Evolutionary conservation across 2,329 filamentous ascomycete species (phyloP).

Genomic region (Nigrospora oryzae): DNA sequence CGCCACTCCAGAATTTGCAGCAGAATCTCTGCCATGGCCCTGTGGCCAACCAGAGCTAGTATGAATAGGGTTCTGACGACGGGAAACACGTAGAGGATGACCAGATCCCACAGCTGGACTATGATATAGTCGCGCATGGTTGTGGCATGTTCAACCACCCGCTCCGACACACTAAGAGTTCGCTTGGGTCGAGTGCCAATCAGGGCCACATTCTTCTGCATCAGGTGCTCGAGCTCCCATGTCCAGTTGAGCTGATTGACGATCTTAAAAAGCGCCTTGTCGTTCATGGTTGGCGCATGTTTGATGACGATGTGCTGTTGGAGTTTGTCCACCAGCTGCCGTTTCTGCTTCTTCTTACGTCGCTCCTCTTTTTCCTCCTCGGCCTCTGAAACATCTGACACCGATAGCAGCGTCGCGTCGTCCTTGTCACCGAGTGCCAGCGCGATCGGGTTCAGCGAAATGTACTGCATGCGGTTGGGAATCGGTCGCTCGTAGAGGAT

Average conservation of each 20-base stretch:
- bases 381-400: conserved; percentile 50
- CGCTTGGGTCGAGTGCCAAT: conserved; percentile 76
- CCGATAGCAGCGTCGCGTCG: conserved; percentile 22
- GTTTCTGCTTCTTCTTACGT: conserved; percentile 48
- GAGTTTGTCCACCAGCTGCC: conserved; percentile 72
- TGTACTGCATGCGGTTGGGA: conserved; percentile 88
- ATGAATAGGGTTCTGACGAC: conserved; percentile 66
- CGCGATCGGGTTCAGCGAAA: conserved; percentile 83
- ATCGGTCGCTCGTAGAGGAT: conserved; percentile 83
- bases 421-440: conserved; percentile 73
- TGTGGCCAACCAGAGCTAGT: conserved; percentile 69
- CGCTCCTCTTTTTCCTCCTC: conserved; percentile 62
- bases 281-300: conserved; percentile 70
- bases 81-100: conserved; percentile 71
- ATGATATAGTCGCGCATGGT: conserved; percentile 72
- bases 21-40: conserved; percentile 71
- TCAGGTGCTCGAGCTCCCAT: conserved; percentile 73
- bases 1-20: conserved; percentile 80
- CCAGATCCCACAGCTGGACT: conserved; percentile 59
- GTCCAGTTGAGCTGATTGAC: conserved; percentile 95
- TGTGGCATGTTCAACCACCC: conserved; percentile 86
- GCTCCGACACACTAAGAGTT: conserved; percentile 84
- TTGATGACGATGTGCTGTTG: conserved; percentile 79
- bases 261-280: conserved; percentile 70
- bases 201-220: conserved; percentile 84